A percentile compares a stretch with the other conserved stretches of the same genome.
phyloP scores from a whole-genome alignment of 129 eudicot species.

The Apium graveolens region DNA sequence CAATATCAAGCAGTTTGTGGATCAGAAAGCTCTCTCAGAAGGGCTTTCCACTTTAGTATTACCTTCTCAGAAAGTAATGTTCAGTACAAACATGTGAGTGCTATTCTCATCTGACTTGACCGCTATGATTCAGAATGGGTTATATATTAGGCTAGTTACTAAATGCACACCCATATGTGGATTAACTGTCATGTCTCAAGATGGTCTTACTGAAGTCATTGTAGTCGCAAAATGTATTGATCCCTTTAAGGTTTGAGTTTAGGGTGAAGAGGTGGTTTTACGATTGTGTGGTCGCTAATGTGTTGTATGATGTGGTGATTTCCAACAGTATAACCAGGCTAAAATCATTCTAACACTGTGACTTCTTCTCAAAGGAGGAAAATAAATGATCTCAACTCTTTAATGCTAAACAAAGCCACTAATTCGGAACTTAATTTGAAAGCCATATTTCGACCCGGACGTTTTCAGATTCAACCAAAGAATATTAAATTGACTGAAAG shows the following conservation, averaged over 20 bases:
- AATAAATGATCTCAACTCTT: not conserved
- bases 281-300: not conserved
- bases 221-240: not conserved
- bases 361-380: not conserved
- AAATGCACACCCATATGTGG: not conserved
- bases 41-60: conserved; percentile 81
- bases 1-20: conserved; percentile 56
- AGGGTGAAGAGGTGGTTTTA: not conserved
- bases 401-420: not conserved
- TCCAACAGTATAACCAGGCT: not conserved
- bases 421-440: too few relatives aligned
- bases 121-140: not conserved
- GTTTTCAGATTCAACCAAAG: not conserved
- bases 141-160: not conserved
- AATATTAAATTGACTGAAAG: not conserved
- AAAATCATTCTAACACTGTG: not conserved
- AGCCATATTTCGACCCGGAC: too few relatives aligned
- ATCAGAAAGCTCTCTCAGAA: conserved; percentile 52
- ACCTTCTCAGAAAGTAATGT: conserved; percentile 76
- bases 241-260: not conserved
- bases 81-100: conserved; percentile 78
- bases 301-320: not conserved
- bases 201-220: not conserved
- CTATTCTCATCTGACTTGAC: not conserved
- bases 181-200: not conserved